phyloP scores from a whole-genome alignment of 140 eudicot genomes.

The Bidens hawaiensis region DNA sequence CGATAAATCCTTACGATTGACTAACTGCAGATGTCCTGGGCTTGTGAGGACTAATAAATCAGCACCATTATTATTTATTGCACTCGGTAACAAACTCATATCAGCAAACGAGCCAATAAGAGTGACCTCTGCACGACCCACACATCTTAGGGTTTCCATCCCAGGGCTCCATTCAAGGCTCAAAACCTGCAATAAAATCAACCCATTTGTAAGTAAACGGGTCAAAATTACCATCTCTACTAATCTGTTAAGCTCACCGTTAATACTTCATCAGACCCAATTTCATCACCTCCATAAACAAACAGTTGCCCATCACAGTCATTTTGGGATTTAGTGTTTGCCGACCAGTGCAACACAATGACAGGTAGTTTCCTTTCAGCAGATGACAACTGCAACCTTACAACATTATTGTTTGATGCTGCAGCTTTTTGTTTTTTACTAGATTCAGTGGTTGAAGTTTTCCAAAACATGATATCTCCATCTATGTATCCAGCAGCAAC shows the following conservation, averaged over 20 bases:
- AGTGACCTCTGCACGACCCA: slow-evolving; percentile 61
- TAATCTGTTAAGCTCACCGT: slow-evolving; percentile 42
- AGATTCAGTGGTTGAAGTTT: slow-evolving; percentile 40
- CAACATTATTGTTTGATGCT: slow-evolving; percentile 48
- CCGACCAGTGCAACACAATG: slow-evolving; percentile 60
- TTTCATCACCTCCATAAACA: slow-evolving; percentile 88
- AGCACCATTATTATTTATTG: slow-evolving; percentile 38
- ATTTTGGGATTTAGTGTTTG: slow-evolving; percentile 47
- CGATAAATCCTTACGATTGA: slow-evolving; percentile 41
- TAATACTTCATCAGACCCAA: slow-evolving; percentile 79
- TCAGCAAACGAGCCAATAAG: slow-evolving; percentile 85
- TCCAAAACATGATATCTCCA: slow-evolving; percentile 87
- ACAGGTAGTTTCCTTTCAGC: slow-evolving; percentile 67
- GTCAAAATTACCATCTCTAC: background rate
- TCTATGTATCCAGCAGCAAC: slow-evolving; percentile 84
- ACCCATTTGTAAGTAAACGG: too few species aligned
- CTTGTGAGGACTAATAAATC: slow-evolving; percentile 66
- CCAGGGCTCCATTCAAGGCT: slow-evolving; percentile 81
- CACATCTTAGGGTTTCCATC: slow-evolving; percentile 64
- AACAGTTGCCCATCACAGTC: slow-evolving; percentile 61
- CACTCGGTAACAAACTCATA: slow-evolving; percentile 51
- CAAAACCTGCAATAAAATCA: slow-evolving; percentile 75
- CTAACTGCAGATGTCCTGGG: slow-evolving; percentile 64
- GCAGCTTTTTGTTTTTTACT: slow-evolving; percentile 40
- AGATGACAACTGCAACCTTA: slow-evolving; percentile 67